These are phyloP conservation scores for Dissophora ornata DNA, from an alignment of 192 early-diverging fungal genomes.

Conservation along the genomic window DNA sequence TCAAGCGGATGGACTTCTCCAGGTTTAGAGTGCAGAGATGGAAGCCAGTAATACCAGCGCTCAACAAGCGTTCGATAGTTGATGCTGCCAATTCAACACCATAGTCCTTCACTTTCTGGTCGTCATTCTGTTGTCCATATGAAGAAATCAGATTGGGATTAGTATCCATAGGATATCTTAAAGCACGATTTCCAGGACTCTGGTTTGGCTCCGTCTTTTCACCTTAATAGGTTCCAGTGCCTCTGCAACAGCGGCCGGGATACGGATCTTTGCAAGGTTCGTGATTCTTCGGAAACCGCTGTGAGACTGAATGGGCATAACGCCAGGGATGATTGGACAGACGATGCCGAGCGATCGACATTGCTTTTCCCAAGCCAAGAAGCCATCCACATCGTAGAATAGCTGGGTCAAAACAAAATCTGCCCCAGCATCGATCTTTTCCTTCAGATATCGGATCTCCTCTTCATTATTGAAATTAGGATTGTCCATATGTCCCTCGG, in stretches of 20 bases:
- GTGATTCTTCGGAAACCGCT: conserved; percentile 86
- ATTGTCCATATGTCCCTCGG: conserved; percentile 84
- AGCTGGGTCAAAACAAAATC: conserved; percentile 89
- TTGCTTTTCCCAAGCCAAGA: conserved; percentile 75
- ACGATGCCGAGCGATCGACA: conserved; percentile 63
- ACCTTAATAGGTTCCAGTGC: conserved; percentile 84
- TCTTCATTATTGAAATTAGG: conserved; percentile 55
- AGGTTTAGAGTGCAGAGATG: conserved; percentile 88
- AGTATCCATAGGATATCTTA: no score
- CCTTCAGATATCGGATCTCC: conserved; percentile 75
- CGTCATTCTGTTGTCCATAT: conserved; percentile 58
- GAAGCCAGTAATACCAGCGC: conserved; percentile 65
- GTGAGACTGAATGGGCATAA: conserved; percentile 89
- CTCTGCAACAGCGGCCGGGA: conserved; percentile 69
- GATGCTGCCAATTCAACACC: conserved; percentile 76
- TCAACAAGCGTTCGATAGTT: conserved; percentile 76
- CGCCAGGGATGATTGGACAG: conserved; percentile 82
- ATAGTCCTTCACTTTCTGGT: conserved; percentile 87
- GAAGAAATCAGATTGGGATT: no score
- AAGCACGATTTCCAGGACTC: no score
- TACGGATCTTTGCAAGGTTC: conserved; percentile 74
- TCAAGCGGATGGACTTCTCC: conserved; percentile 79
- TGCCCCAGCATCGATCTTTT: conserved; percentile 83
- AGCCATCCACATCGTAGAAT: conserved; percentile 83
- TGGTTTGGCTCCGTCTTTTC: background rate